These are phyloP conservation scores for Rhodotorula mucilaginosa DNA, from an alignment of 1,284 basidiomycete species.

Conservation along the genomic window DNA sequence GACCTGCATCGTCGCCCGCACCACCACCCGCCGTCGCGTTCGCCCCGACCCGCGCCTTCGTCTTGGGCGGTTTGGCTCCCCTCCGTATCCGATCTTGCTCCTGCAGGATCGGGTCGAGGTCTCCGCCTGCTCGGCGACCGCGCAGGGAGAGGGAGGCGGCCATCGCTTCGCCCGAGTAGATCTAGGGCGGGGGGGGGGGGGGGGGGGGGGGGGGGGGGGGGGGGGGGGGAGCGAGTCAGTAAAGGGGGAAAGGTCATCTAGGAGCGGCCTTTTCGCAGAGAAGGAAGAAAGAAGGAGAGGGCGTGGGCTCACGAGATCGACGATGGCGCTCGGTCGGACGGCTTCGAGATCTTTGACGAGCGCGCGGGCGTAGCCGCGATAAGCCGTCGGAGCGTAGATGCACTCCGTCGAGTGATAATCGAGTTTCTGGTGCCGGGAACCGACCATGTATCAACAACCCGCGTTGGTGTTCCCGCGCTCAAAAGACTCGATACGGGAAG, in stretches of 20 bases:
- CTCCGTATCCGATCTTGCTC: not conserved
- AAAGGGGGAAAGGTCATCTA: not conserved
- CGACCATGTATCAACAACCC: not conserved
- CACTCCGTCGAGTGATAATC: slow-evolving; percentile 99
- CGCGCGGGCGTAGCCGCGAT: slow-evolving; percentile 88
- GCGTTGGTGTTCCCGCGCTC: not conserved
- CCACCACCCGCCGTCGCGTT: not conserved
- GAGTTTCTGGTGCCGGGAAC: slow-evolving; percentile 53
- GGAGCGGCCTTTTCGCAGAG: no score
- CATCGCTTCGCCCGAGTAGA: slow-evolving; percentile 70
- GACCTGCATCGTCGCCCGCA: not conserved
- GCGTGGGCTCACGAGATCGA: slow-evolving; percentile 79
- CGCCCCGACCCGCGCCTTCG: not conserved
- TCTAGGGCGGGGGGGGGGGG: slow-evolving; percentile 16
- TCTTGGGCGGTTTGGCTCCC: not conserved
- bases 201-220: not conserved
- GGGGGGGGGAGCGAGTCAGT: not conserved
- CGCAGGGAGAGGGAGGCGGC: slow-evolving; percentile 47
- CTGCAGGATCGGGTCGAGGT: slow-evolving; percentile 58
- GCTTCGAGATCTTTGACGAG: slow-evolving; percentile 96
- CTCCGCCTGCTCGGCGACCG: slow-evolving; percentile 74
- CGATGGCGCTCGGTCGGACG: slow-evolving; percentile 86
- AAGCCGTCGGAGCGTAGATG: slow-evolving; percentile 93
- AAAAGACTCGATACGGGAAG: not conserved
- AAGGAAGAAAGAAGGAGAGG: slow-evolving; percentile 1